phyloP scores from a whole-genome alignment of 331 rosid species.

The Malus hybrid region DNA sequence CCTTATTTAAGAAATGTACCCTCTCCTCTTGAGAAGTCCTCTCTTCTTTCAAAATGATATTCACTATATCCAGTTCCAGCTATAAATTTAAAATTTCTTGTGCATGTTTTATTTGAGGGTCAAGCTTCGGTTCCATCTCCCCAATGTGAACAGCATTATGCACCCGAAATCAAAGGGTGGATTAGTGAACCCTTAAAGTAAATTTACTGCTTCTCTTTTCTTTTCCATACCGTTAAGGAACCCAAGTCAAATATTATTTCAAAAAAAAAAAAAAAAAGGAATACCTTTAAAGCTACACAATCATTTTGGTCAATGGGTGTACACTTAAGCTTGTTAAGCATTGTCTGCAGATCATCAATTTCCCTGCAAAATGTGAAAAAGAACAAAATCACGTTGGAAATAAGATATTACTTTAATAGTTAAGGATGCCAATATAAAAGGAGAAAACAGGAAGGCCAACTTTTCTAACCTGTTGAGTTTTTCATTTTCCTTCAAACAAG shows the following conservation, averaged over 20 bases:
- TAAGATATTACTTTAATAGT: constrained; percentile 10
- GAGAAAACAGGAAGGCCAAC: constrained; percentile 7
- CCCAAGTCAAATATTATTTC: background rate
- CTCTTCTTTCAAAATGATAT: constrained; percentile 78
- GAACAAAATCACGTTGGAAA: background rate
- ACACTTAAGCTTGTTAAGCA: constrained; percentile 25
- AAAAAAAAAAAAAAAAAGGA: background rate
- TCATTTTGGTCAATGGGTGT: constrained; percentile 13
- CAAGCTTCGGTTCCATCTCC: constrained; percentile 24
- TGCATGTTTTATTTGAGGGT: constrained; percentile 30
- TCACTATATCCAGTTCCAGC: constrained; percentile 67
- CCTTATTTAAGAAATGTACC: constrained; percentile 35
- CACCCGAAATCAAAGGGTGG: constrained; percentile 20
- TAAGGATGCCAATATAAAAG: constrained; percentile 5
- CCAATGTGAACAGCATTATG: constrained; percentile 15
- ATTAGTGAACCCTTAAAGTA: constrained; percentile 27
- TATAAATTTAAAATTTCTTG: constrained; percentile 70
- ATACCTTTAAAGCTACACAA: constrained; percentile 40
- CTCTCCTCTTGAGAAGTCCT: constrained; percentile 50
- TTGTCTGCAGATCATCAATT: constrained; percentile 42
- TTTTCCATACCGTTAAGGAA: background rate
- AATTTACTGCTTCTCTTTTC: background rate
- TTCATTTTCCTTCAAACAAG: constrained; percentile 82
- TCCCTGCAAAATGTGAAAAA: constrained; percentile 47
- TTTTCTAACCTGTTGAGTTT: constrained; percentile 64